A percentile compares a stretch with the other conserved stretches of the same genome.
Conservation (phyloP, 1,139 yeast genomes). For the Zygosaccharomyces sapae region DNA sequence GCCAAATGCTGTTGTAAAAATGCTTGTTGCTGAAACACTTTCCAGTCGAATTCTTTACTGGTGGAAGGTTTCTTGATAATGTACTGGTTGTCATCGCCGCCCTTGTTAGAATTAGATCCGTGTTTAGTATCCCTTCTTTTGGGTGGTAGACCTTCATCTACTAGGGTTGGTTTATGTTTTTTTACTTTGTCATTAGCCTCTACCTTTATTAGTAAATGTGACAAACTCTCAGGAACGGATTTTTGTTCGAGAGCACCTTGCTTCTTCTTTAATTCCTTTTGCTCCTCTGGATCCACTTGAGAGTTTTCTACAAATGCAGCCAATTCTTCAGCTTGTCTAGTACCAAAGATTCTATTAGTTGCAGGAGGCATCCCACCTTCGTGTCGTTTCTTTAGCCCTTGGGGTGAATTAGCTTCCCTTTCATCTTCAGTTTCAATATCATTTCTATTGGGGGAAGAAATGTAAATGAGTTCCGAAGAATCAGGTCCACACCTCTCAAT, state of each 20-base stretch:
- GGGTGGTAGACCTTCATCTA: conserved; percentile 6
- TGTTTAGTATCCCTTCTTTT: background rate
- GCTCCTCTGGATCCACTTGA: conserved; percentile 45
- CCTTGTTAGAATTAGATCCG: conserved; percentile 6
- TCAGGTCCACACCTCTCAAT: conserved; percentile 54
- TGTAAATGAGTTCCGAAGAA: conserved; percentile 46
- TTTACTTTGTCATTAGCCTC: conserved; percentile 13
- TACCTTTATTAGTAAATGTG: conserved; percentile 41
- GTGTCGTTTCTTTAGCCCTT: conserved; percentile 15
- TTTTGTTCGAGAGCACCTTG: conserved; percentile 46
- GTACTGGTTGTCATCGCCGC: conserved; percentile 19
- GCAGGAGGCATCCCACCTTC: conserved; percentile 55
- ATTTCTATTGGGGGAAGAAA: conserved; percentile 9
- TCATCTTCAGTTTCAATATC: conserved; percentile 5
- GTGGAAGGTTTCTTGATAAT: conserved; percentile 34
- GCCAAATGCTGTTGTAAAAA: conserved; percentile 36
- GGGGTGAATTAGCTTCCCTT: conserved; percentile 6
- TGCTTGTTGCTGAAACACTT: conserved; percentile 35
- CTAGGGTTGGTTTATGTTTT: conserved; percentile 5
- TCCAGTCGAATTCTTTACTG: conserved; percentile 37
- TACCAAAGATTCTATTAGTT: conserved; percentile 41
- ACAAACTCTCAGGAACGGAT: conserved; percentile 48
- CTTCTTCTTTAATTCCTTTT: conserved; percentile 43
- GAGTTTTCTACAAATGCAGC: conserved; percentile 34
- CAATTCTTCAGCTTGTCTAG: conserved; percentile 30